Evolutionary conservation across 2,329 filamentous ascomycete species (phyloP).

Genomic region (Fusarium zealandicum): DNA sequence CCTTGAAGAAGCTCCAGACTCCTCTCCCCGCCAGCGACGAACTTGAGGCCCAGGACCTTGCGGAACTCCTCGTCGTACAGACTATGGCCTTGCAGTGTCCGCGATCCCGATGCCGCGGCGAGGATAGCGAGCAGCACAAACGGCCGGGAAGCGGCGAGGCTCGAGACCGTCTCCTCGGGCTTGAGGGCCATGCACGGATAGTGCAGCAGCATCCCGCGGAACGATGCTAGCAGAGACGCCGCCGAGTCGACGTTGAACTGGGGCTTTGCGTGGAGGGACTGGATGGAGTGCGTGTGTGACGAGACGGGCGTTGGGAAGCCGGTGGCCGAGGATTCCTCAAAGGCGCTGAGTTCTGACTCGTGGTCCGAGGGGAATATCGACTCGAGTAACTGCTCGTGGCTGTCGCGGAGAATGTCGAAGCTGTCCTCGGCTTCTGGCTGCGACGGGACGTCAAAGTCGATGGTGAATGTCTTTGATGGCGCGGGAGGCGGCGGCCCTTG

Average conservation of each 20-base stretch:
- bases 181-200: constrained; percentile 55
- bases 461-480: constrained; percentile 59
- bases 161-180: constrained; percentile 51
- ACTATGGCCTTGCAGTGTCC: constrained; percentile 58
- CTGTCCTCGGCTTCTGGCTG: constrained; percentile 49
- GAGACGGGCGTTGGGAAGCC: constrained; percentile 41
- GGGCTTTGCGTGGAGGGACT: constrained; percentile 55
- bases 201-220: constrained; percentile 52
- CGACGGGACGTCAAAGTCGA: constrained; percentile 58
- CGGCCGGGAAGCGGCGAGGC: constrained; percentile 55
- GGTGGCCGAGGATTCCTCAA: constrained; percentile 32
- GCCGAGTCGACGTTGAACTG: constrained; percentile 65
- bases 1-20: constrained; percentile 64
- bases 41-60: constrained; percentile 63
- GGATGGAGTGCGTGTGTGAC: constrained; percentile 46
- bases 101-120: constrained; percentile 56
- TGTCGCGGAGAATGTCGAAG: constrained; percentile 53
- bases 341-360: constrained; percentile 25
- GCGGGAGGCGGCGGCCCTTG: constrained; percentile 43
- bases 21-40: constrained; percentile 64
- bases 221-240: constrained; percentile 52
- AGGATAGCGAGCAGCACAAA: constrained; percentile 64
- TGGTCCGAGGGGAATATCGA: constrained; percentile 46
- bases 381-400: constrained; percentile 54
- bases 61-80: constrained; percentile 66